A percentile compares a stretch with the other conserved stretches of the same genome.
phyloP scores from a whole-genome alignment of 306 rosid genomes.

The Prunus mume region DNA sequence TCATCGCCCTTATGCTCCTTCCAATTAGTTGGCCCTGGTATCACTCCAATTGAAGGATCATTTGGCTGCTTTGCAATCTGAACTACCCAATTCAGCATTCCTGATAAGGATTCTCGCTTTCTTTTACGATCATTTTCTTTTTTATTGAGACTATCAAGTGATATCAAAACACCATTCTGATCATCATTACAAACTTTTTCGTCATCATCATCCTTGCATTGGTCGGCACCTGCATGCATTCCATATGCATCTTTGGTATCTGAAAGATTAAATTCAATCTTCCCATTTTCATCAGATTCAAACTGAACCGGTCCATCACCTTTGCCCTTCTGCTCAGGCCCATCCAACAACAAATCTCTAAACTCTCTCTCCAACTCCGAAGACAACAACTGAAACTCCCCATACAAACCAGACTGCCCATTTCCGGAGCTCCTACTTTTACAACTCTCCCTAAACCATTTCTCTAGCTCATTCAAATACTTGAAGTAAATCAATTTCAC shows the following conservation, averaged over 20 bases:
- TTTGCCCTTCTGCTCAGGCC: constrained; percentile 27
- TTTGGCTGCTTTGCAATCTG: constrained; percentile 47
- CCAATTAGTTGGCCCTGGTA: constrained; percentile 66
- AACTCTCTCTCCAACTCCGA: constrained; percentile 54
- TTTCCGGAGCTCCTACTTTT: constrained; percentile 37
- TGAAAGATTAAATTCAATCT: constrained; percentile 24
- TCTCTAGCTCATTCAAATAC: constrained; percentile 63
- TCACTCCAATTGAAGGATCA: constrained; percentile 40
- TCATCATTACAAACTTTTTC: constrained; percentile 12
- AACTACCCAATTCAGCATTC: constrained; percentile 70
- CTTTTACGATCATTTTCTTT: constrained; percentile 47
- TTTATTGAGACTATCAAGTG: constrained; percentile 26
- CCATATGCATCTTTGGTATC: constrained; percentile 23
- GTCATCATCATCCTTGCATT: constrained; percentile 15
- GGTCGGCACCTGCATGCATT: constrained; percentile 21
- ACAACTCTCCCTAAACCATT: constrained; percentile 48
- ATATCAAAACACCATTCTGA: constrained; percentile 15
- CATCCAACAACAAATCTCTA: constrained; percentile 33
- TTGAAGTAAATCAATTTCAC: constrained; percentile 58
- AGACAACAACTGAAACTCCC: constrained; percentile 30
- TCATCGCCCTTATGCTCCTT: constrained; percentile 40
- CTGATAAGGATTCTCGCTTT: constrained; percentile 54
- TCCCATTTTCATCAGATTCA: constrained; percentile 30
- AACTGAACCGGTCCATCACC: constrained; percentile 26
- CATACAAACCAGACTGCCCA: constrained; percentile 28